Base-by-base conservation (phyloP, 768 basidiomycete genomes). In the Naganishia antarctica region DNA sequence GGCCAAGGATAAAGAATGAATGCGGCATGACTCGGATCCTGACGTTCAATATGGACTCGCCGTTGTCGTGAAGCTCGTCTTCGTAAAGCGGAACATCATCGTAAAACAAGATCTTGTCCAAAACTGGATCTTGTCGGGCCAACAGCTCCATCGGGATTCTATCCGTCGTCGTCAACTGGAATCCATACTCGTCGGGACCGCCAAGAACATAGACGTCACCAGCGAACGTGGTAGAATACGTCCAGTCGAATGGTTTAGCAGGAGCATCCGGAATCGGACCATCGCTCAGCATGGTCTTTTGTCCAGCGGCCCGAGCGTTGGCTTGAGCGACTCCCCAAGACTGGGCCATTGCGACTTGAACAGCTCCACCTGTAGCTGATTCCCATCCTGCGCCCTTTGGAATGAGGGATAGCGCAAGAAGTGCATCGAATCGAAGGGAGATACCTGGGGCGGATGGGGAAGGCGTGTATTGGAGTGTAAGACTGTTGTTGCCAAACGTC, bases 31-130 rank as follows among this genome's bases (percentile, higher is more conserved):
- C 93, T 51, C 96, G 87, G 64, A 97, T 90, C 71, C 92, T 82
- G 48, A 91, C 87, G 28, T 91, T 82, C 1, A 91, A 77, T 31
- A 85, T 83, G 0, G 92, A 92, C 6, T 90, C 85, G 0, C 96
- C 96, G 73, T 98, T 97, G 73, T 99, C 96, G 73, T 97, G 92
- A 47, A 98, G 81, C 76, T 99, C 96, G 75, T 97, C 92, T 73
- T 99, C 94, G 73, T 89, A 98, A 4, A 98, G 79, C 0, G 91
- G 89, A 0, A 97, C 84, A 71, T 98, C 93, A 7, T 94, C 91
- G 73, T 94, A 98, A 78, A 94, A 99, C n/a, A 97, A 80, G 69
- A 98, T 98, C 16, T 68, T 65, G 43, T 77, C 76, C 32, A 76
- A 59, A 0, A 72, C 62, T 0, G 96, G 96, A 78, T 97, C 94